Evolutionary conservation across 2,329 filamentous ascomycete species (phyloP).

Genomic region (Pezicula carpinea): DNA sequence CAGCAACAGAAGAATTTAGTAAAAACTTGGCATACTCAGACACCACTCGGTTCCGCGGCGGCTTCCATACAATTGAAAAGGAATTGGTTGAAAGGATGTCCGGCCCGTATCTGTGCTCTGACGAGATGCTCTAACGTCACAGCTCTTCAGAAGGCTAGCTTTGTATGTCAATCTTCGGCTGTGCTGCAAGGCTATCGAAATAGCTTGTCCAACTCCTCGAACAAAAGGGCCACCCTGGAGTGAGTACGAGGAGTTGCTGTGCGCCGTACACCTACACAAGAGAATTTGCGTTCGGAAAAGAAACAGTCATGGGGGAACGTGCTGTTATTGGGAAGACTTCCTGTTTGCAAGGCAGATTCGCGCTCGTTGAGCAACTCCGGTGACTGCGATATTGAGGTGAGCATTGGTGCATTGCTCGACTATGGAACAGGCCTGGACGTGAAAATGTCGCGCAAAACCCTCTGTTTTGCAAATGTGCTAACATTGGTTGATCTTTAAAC

Average conservation of each 20-base stretch:
- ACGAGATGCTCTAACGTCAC: constrained; percentile 52
- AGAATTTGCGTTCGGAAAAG: not conserved
- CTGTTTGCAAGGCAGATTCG: too few species aligned
- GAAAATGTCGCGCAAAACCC: too few species aligned
- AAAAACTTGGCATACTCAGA: too few species aligned
- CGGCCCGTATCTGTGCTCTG: constrained; percentile 66
- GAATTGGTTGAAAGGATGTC: constrained; percentile 36
- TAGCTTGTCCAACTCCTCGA: constrained; percentile 24
- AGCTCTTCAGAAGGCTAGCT: constrained; percentile 57
- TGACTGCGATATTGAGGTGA: too few species aligned
- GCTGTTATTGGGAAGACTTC: too few species aligned
- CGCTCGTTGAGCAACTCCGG: too few species aligned
- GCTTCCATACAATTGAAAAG: not conserved
- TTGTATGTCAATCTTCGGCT: constrained; percentile 31
- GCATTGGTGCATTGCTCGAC: too few species aligned
- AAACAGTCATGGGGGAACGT: constrained; percentile 6
- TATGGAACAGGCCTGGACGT: too few species aligned
- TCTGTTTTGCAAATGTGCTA: too few species aligned
- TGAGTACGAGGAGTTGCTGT: constrained; percentile 30
- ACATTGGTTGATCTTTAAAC: too few species aligned
- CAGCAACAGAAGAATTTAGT: too few species aligned
- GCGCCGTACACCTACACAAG: constrained; percentile 18
- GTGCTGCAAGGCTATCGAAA: constrained; percentile 22
- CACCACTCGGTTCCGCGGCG: too few species aligned
- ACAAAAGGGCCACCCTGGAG: constrained; percentile 25